A percentile compares a stretch with the other conserved stretches of the same genome.
Conservation (phyloP, 1,284 basidiomycete species). For the Salmacisia buchloeana region DNA sequence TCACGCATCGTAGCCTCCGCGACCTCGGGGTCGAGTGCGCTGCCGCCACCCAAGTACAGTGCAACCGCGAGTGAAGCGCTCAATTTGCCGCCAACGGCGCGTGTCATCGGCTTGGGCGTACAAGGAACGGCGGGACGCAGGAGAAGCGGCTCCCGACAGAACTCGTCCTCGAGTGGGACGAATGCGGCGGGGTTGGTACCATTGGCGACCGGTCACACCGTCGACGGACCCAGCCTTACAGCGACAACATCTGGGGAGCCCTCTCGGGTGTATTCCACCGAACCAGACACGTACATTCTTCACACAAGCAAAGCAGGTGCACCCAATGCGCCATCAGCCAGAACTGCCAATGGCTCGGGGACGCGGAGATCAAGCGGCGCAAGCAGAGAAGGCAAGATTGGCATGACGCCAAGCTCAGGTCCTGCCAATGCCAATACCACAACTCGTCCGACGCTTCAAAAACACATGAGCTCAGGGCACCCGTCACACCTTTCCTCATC, state of each 20-base stretch:
- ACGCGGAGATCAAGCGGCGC: not conserved
- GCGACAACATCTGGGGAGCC: no score
- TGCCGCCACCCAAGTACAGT: not conserved
- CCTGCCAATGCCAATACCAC: not conserved
- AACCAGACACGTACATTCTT: no score
- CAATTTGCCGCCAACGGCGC: not conserved
- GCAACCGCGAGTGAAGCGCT: not conserved
- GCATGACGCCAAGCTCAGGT: no score
- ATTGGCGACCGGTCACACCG: not conserved
- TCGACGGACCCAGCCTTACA: not conserved
- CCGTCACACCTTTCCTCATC: not conserved
- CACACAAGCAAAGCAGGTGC: not conserved
- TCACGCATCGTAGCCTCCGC: not conserved
- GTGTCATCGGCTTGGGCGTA: constrained; percentile 1
- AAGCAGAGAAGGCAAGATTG: not conserved
- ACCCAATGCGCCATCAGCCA: not conserved
- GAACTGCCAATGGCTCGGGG: not conserved
- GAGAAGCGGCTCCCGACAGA: not conserved
- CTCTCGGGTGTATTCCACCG: no score
- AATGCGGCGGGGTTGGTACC: not conserved
- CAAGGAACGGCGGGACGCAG: not conserved
- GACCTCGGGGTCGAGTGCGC: not conserved
- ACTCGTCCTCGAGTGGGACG: not conserved
- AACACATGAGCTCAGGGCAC: not conserved
- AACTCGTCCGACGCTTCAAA: not conserved